Evolutionary conservation across 2,329 filamentous ascomycete species (phyloP), one percentile per base, ranked within the genome.

Genomic region (Colletotrichum ledebouriae): DNA sequence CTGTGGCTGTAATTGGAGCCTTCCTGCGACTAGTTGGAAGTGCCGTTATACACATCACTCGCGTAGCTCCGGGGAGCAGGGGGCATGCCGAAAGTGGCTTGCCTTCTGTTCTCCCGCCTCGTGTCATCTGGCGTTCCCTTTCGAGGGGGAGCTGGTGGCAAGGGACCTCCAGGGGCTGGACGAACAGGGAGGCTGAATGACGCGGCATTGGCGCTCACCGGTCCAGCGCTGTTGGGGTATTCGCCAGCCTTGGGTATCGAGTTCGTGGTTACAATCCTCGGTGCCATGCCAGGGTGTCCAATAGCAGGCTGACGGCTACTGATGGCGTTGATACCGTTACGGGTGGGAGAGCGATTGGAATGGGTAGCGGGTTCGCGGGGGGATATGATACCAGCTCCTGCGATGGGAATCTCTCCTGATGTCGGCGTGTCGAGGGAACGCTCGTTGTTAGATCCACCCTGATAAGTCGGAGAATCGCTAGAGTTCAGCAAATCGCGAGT

Each of bases 401-500:
- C 86, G 69, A 93, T 88, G 44, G 90, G 90, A 67, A 93, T 93
- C 73, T 93, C 90, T 67, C 90, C 90, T 61, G 90, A 92, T 11
- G 90, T 92, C 37, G 91, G 90, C 17, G 90, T 92, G 71, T 82
- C 81, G 64, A 85, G 79, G 55, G 83, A 81, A 64, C 82, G 80
- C 62, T 83, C 83, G 53, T 81, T 81, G 56, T 84, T 81, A 74
- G 79, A 69, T 71, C 81, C 74, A 72, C 76, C 64, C 71, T 77
- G 72, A 77, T 76, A 78, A 68, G 82, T 87, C 6, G 89, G 87
- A 11, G 88, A 90, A 73, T 90, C 88, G 73, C 81, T 84, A 29
- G 86, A 86, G 67, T 91, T 89, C 55, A 94, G 86, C 39, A 95
- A 86, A 11, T 93, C 91, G 76, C 93, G 90, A 1, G 92, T 93